phyloP scores from a whole-genome alignment of 2,329 filamentous ascomycete genomes.

The Colletotrichum sp. region DNA sequence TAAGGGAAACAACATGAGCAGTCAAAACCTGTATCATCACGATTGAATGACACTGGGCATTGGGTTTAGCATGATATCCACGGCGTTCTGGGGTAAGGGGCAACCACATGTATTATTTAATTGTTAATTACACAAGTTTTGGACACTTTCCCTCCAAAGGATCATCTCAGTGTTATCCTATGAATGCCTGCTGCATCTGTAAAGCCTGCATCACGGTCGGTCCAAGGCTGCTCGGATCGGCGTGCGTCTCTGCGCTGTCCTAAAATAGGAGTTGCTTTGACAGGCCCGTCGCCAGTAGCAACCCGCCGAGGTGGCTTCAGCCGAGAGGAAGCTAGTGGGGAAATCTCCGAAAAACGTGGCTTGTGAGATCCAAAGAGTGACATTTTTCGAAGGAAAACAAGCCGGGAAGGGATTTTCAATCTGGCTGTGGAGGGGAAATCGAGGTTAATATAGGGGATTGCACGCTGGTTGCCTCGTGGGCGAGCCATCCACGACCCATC shows the following conservation, averaged over 20 bases:
- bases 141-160: background rate
- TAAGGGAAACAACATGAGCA: conserved; percentile 18
- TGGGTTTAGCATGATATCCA: conserved; percentile 17
- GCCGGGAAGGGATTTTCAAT: background rate
- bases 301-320: background rate
- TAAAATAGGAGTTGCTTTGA: background rate
- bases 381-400: background rate
- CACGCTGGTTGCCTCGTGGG: background rate
- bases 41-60: conserved; percentile 12
- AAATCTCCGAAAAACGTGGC: background rate
- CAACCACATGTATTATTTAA: conserved; percentile 8
- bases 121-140: conserved; percentile 1
- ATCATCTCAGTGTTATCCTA: background rate
- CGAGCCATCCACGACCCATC: background rate
- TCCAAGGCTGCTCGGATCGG: background rate
- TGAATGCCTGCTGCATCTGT: background rate
- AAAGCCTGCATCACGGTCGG: background rate
- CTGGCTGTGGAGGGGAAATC: background rate
- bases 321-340: background rate
- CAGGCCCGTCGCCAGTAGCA: background rate
- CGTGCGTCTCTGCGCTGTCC: background rate
- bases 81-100: background rate
- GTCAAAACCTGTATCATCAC: background rate
- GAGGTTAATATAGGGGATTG: background rate
- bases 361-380: background rate